Evolutionary conservation across 2,329 filamentous ascomycete species (phyloP), one percentile per base, ranked within the genome.

Genomic region (Paraconiothyrium brasiliense): DNA sequence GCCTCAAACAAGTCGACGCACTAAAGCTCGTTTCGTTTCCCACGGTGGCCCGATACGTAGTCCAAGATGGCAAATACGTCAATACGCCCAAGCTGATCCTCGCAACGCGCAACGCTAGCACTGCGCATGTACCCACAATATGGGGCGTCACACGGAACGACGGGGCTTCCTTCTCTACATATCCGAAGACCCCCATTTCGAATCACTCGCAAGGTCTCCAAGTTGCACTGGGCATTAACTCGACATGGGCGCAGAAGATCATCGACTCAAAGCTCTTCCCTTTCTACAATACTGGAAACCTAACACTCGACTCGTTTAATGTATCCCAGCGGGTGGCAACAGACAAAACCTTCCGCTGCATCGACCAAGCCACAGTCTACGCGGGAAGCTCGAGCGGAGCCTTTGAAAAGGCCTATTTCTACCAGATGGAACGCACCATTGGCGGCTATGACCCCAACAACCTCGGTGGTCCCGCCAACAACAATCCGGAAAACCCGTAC

Each of bases 381-480:
- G 79, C 84, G 0, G 85, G 82, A 2, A 76, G 83, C 0, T 74
- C 70, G 16, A 81, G 79, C 16, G 74, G 77, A 3, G 81, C 82
- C 0, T 84, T 88, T 68, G 72, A 79, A 32, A 74, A 78, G 5
- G 78, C 86, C 0, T 89, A 85, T 71, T 88, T 84, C 71, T 89
- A 89, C 74, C 84, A 88, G 70, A 85, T 89, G 67, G 84, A 87
- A 62, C 82, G 87, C 48, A 84, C 84, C 0, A 86, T 85, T 66
- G 80, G 82, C 59, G 83, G 82, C 1, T 82, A 82, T 52, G 84
- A 84, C 39, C 87, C 85, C 35, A 87, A 88, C 51, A 77, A 80
- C 22, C 79, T 85, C 2, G 83, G 85, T 47, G 78, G 83, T 0
- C 81, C 82, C 74, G 69, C 60, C 56, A 63, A 84, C 48, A 84